Conservation (phyloP, 257 asterid genomes). For the Agastache rugosa region DNA sequence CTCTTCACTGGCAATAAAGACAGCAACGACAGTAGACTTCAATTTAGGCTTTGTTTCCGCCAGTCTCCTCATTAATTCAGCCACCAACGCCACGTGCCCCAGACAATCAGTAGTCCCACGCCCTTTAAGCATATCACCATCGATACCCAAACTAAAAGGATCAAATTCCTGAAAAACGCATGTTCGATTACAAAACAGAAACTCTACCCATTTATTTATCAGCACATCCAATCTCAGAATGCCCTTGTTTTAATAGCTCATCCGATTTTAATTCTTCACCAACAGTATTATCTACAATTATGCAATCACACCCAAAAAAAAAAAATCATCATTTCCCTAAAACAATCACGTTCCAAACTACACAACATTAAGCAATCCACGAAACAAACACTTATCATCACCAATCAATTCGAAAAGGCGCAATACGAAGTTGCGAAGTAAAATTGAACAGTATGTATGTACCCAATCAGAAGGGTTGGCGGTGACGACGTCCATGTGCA, state of each 20-base stretch:
- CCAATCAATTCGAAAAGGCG: conserved; percentile 1
- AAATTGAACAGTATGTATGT: not conserved
- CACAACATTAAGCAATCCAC: not conserved
- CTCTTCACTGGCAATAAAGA: conserved; percentile 97
- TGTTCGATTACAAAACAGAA: conserved; percentile 9
- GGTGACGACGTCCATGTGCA: conserved; percentile 99
- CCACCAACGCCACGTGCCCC: conserved; percentile 96
- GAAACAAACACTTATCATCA: not conserved
- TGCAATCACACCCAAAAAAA: not conserved
- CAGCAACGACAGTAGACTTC: conserved; percentile 90
- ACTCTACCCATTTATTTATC: not conserved
- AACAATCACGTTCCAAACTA: not conserved
- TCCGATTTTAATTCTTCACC: conserved; percentile 9
- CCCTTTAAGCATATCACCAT: conserved; percentile 91
- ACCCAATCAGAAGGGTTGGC: conserved; percentile 96
- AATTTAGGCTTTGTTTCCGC: conserved; percentile 83
- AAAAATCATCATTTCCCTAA: not conserved
- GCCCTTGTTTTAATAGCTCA: not conserved
- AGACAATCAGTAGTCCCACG: conserved; percentile 98
- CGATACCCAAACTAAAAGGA: conserved; percentile 83
- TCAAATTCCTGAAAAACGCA: conserved; percentile 77
- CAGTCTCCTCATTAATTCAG: conserved; percentile 80
- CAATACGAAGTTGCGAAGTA: not conserved
- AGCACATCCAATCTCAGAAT: conserved; percentile 11
- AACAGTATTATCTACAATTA: not conserved